A percentile compares a stretch with the other conserved stretches of the same genome.
Conservation (phyloP, 2,329 filamentous ascomycete species). For the Penicillium sp. region DNA sequence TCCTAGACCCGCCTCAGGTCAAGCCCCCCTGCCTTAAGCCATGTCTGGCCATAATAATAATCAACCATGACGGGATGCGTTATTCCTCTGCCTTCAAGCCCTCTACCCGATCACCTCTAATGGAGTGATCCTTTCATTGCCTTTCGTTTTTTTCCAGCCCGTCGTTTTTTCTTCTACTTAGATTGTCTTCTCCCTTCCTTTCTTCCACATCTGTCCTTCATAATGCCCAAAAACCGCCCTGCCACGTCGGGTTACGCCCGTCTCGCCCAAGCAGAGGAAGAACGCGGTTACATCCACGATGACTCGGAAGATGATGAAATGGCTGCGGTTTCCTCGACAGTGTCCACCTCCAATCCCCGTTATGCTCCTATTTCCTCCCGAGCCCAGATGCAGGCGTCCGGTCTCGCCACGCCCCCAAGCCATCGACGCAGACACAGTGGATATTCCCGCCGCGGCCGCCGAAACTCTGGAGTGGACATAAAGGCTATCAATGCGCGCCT, state of each 20-base stretch:
- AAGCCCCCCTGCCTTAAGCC: slow-evolving; percentile 16
- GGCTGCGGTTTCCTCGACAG: slow-evolving; percentile 53
- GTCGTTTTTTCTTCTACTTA: not conserved
- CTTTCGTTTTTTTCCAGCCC: slow-evolving; percentile 11
- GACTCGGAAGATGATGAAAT: slow-evolving; percentile 69
- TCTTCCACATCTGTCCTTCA: slow-evolving; percentile 25
- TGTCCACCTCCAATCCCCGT: slow-evolving; percentile 58
- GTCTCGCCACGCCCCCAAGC: slow-evolving; percentile 39
- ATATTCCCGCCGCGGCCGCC: slow-evolving; percentile 56
- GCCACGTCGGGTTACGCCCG: slow-evolving; percentile 81
- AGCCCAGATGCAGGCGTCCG: slow-evolving; percentile 53
- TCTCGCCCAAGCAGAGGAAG: slow-evolving; percentile 76
- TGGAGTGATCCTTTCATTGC: slow-evolving; percentile 10
- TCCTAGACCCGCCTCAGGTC: not conserved
- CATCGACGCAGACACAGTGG: slow-evolving; percentile 50
- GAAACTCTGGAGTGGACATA: slow-evolving; percentile 88
- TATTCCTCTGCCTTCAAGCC: slow-evolving; percentile 7
- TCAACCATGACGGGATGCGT: slow-evolving; percentile 12
- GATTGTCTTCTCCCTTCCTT: not conserved
- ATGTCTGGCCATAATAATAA: slow-evolving; percentile 21
- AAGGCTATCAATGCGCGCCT: slow-evolving; percentile 96
- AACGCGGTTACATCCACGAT: slow-evolving; percentile 53
- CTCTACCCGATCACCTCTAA: slow-evolving; percentile 3
- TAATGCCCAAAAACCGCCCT: slow-evolving; percentile 68
- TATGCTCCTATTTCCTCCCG: slow-evolving; percentile 60